Evolutionary conservation across 768 basidiomycete species (phyloP), one percentile per base, ranked within the genome.

Genomic region (Mycena metata): DNA sequence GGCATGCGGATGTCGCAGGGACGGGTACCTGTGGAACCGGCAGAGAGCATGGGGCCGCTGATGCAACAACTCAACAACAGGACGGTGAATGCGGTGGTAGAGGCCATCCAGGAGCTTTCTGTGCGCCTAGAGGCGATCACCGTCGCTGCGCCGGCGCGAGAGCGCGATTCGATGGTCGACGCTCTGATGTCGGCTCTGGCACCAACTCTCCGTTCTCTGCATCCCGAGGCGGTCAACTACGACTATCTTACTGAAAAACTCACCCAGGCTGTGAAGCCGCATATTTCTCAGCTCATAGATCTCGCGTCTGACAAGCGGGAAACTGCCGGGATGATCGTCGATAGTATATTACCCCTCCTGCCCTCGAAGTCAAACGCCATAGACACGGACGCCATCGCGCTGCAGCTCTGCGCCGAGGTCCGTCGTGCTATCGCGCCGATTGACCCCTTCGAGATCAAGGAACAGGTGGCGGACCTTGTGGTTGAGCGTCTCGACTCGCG

Each of bases 251-350:
- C 94, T 2, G 83, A 82, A 50, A 88, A 89, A 72, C 87, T 96
- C 17, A 86, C 91, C 24, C 92, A 96, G 77, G 92, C 94, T 0
- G 94, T 96, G 74, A 95, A 95, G 73, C 94, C 94, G 9, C 91
- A 95, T 70, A 94, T 96, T 26, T 88, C 93, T 2, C 93, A 96
- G 72, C 89, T 96, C 66, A 96, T 96, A 69, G 94, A 96, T 75
- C 86, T 96, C 55, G 91, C 94, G 30, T 94, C 92, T 0, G 94
- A 96, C 76, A 96, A 96, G 77, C 87, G 92, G 41, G 94, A 96
- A 79, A 96, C 94, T 5, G 94, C 94, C 5, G 84, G 86, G 9
- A 86, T 96, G 46, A 96, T 96, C 65, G 88, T 94, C 33, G 87
- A 95, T 58, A 82, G 86, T 23, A 86, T 96, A 43, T 64, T 89